Conservation (phyloP, 352 stramenopile species). For the Pythium volutum region DNA sequence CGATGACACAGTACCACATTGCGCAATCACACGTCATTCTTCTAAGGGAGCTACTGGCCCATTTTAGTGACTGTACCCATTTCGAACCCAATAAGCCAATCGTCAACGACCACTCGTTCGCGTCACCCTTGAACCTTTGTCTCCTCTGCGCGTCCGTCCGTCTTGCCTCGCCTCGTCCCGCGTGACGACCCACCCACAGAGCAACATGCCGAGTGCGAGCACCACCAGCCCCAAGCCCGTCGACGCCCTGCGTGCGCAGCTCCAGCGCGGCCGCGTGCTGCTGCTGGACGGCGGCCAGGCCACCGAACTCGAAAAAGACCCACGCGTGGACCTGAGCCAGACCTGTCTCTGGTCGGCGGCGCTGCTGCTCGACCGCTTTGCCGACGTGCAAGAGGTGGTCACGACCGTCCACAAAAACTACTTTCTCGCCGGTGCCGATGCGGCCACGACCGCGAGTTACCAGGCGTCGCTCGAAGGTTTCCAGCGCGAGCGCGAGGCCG, state of each 20-base stretch:
- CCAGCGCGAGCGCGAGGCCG: slow-evolving; percentile 50
- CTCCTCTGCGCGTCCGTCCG: not conserved
- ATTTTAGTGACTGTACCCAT: slow-evolving; percentile 1
- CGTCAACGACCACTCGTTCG: not conserved
- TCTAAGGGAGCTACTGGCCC: not conserved
- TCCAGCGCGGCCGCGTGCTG: slow-evolving; percentile 32
- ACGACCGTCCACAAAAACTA: slow-evolving; percentile 70
- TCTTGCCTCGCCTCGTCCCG: not conserved
- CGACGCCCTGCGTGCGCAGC: slow-evolving; percentile 13
- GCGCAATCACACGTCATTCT: not conserved
- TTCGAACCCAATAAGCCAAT: not conserved
- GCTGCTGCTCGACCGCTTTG: slow-evolving; percentile 58
- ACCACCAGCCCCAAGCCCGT: no score
- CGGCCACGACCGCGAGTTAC: slow-evolving; percentile 83
- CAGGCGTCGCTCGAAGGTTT: slow-evolving; percentile 85
- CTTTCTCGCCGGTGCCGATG: slow-evolving; percentile 71
- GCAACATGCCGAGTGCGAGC: not conserved
- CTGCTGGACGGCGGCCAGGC: slow-evolving; percentile 75
- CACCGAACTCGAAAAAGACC: slow-evolving; percentile 75
- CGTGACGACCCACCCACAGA: not conserved
- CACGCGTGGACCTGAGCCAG: slow-evolving; percentile 48
- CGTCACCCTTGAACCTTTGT: not conserved
- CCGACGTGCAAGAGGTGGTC: slow-evolving; percentile 52
- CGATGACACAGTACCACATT: not conserved
- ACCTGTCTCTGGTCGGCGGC: slow-evolving; percentile 72